phyloP scores from a whole-genome alignment of 768 basidiomycete species.

The Fomitopsis pulvina region DNA sequence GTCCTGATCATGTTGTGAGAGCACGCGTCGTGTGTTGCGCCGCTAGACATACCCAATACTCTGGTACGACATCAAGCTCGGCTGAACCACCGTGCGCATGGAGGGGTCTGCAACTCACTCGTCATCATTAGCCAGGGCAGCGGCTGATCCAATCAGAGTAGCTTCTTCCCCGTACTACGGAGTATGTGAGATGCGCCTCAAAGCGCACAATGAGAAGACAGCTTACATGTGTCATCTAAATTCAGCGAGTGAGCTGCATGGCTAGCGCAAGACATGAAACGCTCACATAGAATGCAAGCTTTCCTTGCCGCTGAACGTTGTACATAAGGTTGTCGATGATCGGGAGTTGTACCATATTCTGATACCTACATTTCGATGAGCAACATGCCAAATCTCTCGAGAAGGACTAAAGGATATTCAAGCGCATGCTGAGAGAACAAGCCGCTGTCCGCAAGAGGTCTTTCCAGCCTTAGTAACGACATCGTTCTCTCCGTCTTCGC shows the following conservation, averaged over 20 bases:
- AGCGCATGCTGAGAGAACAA: too few species aligned
- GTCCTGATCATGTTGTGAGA: conserved; percentile 39
- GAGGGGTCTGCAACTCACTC: conserved; percentile 48
- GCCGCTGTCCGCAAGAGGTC: too few species aligned
- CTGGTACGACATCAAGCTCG: conserved; percentile 26
- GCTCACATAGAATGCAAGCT: conserved; percentile 84
- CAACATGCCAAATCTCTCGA: too few species aligned
- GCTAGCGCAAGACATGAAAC: neutral
- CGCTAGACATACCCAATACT: conserved; percentile 54
- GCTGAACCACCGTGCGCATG: neutral
- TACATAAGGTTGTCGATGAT: conserved; percentile 84
- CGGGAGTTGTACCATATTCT: conserved; percentile 75
- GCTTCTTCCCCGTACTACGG: conserved; percentile 85
- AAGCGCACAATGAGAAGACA: neutral
- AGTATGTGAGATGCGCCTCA: neutral
- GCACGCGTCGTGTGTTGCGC: neutral
- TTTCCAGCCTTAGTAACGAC: too few species aligned
- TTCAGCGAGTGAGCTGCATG: too few species aligned
- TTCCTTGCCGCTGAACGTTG: conserved; percentile 91
- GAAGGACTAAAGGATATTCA: neutral
- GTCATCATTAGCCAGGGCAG: conserved; percentile 74
- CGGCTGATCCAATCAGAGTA: conserved; percentile 82
- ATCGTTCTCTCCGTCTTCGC: too few species aligned
- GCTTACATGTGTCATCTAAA: conserved; percentile 4
- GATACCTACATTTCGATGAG: conserved; percentile 53